Percentiles rank a stretch among this genome's conserved stretches.
These are phyloP conservation scores for Cinnamomum micranthum DNA, from an alignment of 164 flowering plant species.

Conservation along the genomic window DNA sequence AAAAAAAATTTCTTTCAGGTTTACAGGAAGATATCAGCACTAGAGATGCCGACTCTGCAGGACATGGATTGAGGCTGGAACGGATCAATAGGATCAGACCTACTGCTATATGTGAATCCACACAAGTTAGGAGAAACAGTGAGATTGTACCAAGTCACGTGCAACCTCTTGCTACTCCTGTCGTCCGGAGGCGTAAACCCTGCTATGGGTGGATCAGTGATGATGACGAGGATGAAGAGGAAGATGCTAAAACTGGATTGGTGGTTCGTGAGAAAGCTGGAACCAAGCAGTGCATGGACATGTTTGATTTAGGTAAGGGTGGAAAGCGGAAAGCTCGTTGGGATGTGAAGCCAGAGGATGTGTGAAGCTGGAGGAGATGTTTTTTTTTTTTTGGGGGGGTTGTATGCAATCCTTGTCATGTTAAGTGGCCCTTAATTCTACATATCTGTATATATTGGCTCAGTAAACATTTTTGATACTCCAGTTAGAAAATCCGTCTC, in stretches of 20 bases:
- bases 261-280: background rate
- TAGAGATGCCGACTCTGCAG: background rate
- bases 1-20: background rate
- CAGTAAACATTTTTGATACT: no score
- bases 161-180: background rate
- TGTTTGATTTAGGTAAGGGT: background rate
- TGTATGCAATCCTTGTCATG: no score
- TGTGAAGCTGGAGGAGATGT: no score
- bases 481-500: no score
- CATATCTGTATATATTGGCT: no score
- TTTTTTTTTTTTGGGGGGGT: no score
- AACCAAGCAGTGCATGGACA: background rate
- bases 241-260: background rate
- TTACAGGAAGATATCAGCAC: background rate
- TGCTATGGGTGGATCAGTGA: constrained; percentile 5
- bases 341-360: background rate
- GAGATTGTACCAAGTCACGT: background rate
- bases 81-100: background rate
- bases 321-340: background rate
- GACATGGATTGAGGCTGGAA: background rate
- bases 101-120: background rate
- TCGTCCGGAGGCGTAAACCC: background rate
- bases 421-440: no score
- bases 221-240: background rate
- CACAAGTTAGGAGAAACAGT: background rate